phyloP scores from a whole-genome alignment of 2,329 filamentous ascomycete genomes.

The Arthrobotrys entomopaga region DNA sequence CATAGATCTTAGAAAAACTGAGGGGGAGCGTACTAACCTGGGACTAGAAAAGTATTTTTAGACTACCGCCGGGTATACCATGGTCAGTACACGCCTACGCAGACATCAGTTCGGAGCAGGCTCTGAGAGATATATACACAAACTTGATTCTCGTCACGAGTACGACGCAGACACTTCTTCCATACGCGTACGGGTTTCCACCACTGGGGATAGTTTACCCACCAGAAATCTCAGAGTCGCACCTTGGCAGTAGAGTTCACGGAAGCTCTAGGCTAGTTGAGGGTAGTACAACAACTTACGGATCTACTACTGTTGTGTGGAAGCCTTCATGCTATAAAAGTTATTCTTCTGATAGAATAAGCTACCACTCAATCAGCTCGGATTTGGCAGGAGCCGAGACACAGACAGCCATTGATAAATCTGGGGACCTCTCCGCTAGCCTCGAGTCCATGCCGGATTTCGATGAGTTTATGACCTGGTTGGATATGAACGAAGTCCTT shows the following conservation, averaged over 20 bases:
- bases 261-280: not conserved
- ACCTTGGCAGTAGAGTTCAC: not conserved
- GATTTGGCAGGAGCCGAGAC: not conserved
- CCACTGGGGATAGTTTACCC: not conserved
- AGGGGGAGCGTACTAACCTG: no score
- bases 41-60: not conserved
- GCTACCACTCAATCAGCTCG: not conserved
- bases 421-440: no score
- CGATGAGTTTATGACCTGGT: constrained; percentile 9
- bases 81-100: not conserved
- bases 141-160: not conserved
- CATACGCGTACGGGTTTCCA: not conserved
- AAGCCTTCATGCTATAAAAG: not conserved
- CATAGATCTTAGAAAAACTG: not conserved
- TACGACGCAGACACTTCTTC: not conserved
- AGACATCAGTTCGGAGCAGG: not conserved
- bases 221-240: not conserved
- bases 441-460: not conserved
- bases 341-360: not conserved
- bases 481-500: not conserved
- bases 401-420: not conserved
- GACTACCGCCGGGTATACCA: constrained; percentile 4
- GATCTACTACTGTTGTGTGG: not conserved
- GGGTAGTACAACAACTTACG: not conserved
- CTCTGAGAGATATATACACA: not conserved